Evolutionary conservation across 1,284 basidiomycete genomes (phyloP).

Genomic region (Cryptococcus sp.): DNA sequence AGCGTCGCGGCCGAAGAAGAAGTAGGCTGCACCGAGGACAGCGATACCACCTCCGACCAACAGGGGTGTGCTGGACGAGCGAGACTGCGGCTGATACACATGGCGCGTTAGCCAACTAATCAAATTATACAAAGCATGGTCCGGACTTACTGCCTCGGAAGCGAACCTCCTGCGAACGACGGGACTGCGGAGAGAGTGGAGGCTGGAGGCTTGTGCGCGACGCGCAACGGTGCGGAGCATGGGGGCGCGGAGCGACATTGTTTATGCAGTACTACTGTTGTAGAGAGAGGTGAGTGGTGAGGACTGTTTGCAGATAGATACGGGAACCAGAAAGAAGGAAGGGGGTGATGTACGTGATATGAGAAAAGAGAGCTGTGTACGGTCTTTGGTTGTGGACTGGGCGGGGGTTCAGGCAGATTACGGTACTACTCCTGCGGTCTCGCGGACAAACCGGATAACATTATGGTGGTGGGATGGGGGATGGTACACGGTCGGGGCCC

Average conservation of each 20-base stretch:
- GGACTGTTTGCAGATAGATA: neutral
- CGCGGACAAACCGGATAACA: too few relatives aligned
- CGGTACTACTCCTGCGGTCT: too few relatives aligned
- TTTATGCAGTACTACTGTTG: constrained; percentile 1
- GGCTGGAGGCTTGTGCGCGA: constrained; percentile 17
- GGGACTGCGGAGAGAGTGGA: constrained; percentile 21
- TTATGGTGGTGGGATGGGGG: too few relatives aligned
- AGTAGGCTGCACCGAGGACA: constrained; percentile 49
- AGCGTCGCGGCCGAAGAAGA: constrained; percentile 47
- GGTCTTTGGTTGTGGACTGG: too few relatives aligned
- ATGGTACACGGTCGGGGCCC: too few relatives aligned
- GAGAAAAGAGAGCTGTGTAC: neutral
- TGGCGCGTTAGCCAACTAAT: neutral
- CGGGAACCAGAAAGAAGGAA: neutral
- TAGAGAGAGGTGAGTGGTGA: neutral
- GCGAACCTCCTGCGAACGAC: constrained; percentile 38
- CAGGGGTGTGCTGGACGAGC: constrained; percentile 33
- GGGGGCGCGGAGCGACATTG: constrained; percentile 42
- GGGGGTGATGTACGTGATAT: neutral
- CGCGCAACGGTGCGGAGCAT: constrained; percentile 33
- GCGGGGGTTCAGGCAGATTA: too few relatives aligned
- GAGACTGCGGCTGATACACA: constrained; percentile 28
- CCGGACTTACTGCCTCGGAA: constrained; percentile 32
- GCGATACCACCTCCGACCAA: constrained; percentile 39
- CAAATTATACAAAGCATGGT: neutral